These are phyloP conservation scores for Furcasterigmium furcatum DNA, from an alignment of 2,329 filamentous ascomycete species.

Conservation along the genomic window DNA sequence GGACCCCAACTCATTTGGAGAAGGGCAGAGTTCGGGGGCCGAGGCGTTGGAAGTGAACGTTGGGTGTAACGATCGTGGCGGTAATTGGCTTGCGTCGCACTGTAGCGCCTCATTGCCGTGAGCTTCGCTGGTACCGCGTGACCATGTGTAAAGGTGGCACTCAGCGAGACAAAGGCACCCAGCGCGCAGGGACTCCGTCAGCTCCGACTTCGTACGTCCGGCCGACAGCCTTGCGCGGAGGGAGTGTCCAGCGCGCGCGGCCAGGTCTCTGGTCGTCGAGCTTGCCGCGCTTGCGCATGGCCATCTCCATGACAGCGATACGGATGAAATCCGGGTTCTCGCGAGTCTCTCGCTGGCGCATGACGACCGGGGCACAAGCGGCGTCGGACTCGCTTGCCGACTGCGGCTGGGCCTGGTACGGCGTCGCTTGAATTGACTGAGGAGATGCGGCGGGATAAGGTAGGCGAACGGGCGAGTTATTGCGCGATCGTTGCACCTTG, in stretches of 20 bases:
- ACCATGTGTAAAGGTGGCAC: background rate
- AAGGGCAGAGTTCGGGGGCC: background rate
- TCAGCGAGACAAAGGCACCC: slow-evolving; percentile 38
- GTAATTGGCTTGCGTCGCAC: background rate
- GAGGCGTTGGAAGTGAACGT: background rate
- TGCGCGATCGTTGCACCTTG: slow-evolving; percentile 51
- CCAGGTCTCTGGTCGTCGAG: slow-evolving; percentile 64
- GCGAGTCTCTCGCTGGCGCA: slow-evolving; percentile 64
- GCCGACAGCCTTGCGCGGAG: slow-evolving; percentile 53
- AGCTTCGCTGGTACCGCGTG: too few relatives aligned
- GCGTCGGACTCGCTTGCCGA: slow-evolving; percentile 25
- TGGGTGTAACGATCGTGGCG: too few relatives aligned
- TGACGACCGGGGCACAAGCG: slow-evolving; percentile 39
- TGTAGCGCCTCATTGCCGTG: too few relatives aligned
- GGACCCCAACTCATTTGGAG: background rate
- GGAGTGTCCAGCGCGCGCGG: slow-evolving; percentile 65
- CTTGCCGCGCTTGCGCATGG: slow-evolving; percentile 65
- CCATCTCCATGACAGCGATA: slow-evolving; percentile 69
- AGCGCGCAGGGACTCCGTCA: slow-evolving; percentile 58
- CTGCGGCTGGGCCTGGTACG: slow-evolving; percentile 23
- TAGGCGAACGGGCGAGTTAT: slow-evolving; percentile 24
- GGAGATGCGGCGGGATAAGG: slow-evolving; percentile 25
- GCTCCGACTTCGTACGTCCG: slow-evolving; percentile 54
- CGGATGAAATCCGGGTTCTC: slow-evolving; percentile 71
- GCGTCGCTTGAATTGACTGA: slow-evolving; percentile 23